Evolutionary conservation across 2,329 filamentous ascomycete species (phyloP).

Genomic region (Exophiala mesophila): DNA sequence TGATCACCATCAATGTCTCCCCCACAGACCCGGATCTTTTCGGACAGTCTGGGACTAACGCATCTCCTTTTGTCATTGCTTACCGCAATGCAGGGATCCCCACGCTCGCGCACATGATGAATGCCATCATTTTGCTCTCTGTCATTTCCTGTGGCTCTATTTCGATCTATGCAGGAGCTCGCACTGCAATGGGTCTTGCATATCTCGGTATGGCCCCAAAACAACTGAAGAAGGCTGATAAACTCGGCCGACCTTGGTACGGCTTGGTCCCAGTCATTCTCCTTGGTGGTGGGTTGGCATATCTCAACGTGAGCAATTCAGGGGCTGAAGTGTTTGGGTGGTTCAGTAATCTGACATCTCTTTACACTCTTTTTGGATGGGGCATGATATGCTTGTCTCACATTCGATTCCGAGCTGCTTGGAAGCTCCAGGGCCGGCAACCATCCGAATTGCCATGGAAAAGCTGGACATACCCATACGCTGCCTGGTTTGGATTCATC

Average conservation of each 20-base stretch:
- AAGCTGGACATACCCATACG: conserved; percentile 42
- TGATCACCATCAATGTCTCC: conserved; percentile 43
- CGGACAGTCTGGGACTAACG: conserved; percentile 39
- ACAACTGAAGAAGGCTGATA: conserved; percentile 32
- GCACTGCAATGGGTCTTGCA: conserved; percentile 48
- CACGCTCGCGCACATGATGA: conserved; percentile 65
- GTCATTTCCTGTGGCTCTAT: conserved; percentile 66
- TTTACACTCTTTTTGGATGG: conserved; percentile 44
- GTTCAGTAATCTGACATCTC: conserved; percentile 45
- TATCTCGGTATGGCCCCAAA: conserved; percentile 33
- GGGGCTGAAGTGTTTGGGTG: conserved; percentile 44
- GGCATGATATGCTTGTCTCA: conserved; percentile 42
- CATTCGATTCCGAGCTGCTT: conserved; percentile 41
- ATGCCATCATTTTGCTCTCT: conserved; percentile 67
- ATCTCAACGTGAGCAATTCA: conserved; percentile 41
- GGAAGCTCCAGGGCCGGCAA: conserved; percentile 38
- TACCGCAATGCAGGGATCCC: conserved; percentile 62
- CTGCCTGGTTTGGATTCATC: conserved; percentile 41
- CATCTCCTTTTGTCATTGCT: conserved; percentile 61
- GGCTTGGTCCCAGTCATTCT: conserved; percentile 63
- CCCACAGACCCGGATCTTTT: conserved; percentile 40
- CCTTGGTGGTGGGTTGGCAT: conserved; percentile 53
- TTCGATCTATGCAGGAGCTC: conserved; percentile 50
- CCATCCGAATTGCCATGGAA: conserved; percentile 39
- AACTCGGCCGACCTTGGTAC: conserved; percentile 34